phyloP scores from a whole-genome alignment of 257 asterid species.

The Euphrasia confusa region DNA sequence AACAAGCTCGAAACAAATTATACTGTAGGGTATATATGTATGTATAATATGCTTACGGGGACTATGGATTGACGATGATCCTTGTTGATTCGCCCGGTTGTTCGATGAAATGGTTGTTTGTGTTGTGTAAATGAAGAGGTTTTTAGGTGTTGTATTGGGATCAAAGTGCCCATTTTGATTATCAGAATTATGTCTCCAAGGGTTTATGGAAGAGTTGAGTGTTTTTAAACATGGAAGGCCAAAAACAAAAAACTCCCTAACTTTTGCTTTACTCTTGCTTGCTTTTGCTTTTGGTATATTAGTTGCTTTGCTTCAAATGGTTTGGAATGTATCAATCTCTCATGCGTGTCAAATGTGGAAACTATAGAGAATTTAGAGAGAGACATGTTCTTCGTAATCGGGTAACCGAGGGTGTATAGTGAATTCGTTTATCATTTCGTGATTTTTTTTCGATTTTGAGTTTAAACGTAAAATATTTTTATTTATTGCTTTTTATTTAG shows the following conservation, averaged over 20 bases:
- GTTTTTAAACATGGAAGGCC: background rate
- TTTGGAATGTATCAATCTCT: background rate
- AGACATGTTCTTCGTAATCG: too few relatives aligned
- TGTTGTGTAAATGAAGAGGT: slow-evolving; percentile 27
- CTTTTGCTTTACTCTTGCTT: background rate
- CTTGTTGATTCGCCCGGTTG: slow-evolving; percentile 39
- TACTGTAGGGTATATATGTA: too few relatives aligned
- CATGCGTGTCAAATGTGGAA: too few relatives aligned
- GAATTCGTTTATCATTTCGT: too few relatives aligned
- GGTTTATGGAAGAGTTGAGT: background rate
- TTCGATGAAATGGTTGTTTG: slow-evolving; percentile 28
- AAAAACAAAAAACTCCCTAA: background rate
- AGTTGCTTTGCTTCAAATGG: background rate
- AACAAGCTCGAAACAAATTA: background rate
- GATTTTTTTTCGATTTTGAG: too few relatives aligned
- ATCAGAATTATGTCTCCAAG: background rate
- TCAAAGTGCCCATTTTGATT: slow-evolving; percentile 46
- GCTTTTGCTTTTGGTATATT: background rate
- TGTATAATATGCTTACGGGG: slow-evolving; percentile 54
- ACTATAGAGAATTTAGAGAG: too few relatives aligned
- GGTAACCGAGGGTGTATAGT: too few relatives aligned
- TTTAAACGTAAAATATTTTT: too few relatives aligned
- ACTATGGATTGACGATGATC: slow-evolving; percentile 29
- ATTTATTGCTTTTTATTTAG: too few relatives aligned
- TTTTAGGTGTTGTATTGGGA: slow-evolving; percentile 41